Base-by-base conservation (phyloP, 2,329 filamentous ascomycete species). In the Thermoascus crustaceus region DNA sequence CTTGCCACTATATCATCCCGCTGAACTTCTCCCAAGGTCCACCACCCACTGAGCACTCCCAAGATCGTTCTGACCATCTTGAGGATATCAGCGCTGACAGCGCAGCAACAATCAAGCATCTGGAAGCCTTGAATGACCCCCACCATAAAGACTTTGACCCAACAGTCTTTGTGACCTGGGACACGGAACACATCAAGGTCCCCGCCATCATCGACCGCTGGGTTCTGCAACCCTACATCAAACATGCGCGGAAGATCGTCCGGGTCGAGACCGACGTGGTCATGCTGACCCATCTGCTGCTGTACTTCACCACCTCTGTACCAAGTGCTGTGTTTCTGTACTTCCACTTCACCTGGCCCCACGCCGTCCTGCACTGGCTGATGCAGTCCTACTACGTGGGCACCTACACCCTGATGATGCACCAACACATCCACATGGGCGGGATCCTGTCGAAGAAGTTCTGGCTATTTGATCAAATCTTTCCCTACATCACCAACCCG, bases 341-440 rank as follows among this genome's bases (percentile, higher is more conserved):
- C 58, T 67, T 71, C 47, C 64, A 69, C 50, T 88, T 88, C 60
- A 72, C 69, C 7, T 85, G 75, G 62, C 45, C 73, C 23, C 84
- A 87, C 56, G 84, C 72, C 7, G 46, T 84, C 10, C 46, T 78
- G 18, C 84, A 89, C 52, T 66, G 71, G 35, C 50, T 73, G 7
- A 77, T 85, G 67, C 76, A 82, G 48, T 61, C 73, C 21, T 82
- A 71, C 54, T 87, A 80, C 51, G 74, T 78, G 34, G 83, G 83
- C 5, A 68, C 78, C 2, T 89, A 85, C 61, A 89, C 83, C 0
- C 68, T 89, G 23, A 77, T 89, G 74, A 83, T 84, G 72, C 84
- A 89, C 50, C 83, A 89, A 52, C 84, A 89, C 55, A 88, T 89
- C 47, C 84, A 89, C 55, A 78, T 78, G 66, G 72, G 78, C 30